Evolutionary conservation across 345 rosid genomes (phyloP).

Genomic region (Clarkia xantiana): DNA sequence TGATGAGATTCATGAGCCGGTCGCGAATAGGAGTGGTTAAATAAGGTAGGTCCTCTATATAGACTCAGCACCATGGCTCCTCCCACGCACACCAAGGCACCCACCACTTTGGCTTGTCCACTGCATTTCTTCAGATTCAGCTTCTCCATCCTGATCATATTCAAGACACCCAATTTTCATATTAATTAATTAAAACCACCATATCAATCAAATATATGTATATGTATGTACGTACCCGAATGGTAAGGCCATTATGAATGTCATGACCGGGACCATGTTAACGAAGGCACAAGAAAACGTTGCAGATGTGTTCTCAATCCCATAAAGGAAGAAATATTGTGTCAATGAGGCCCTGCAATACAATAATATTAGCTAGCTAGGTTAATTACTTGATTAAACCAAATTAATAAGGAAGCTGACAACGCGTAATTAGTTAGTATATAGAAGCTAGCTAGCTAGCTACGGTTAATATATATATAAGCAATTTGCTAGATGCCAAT

Average conservation of each 20-base stretch:
- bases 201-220: too few relatives aligned
- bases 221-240: slow-evolving; percentile 24
- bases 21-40: slow-evolving; percentile 10
- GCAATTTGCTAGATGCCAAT: too few relatives aligned
- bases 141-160: slow-evolving; percentile 31
- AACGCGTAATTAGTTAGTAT: too few relatives aligned
- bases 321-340: slow-evolving; percentile 46
- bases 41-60: slow-evolving; percentile 33
- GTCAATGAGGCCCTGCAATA: slow-evolving; percentile 40
- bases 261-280: slow-evolving; percentile 51
- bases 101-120: slow-evolving; percentile 10
- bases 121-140: slow-evolving; percentile 12
- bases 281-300: slow-evolving; percentile 48
- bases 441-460: too few relatives aligned
- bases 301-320: slow-evolving; percentile 53
- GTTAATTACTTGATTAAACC: too few relatives aligned
- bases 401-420: too few relatives aligned
- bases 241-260: slow-evolving; percentile 47
- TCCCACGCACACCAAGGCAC: slow-evolving; percentile 5
- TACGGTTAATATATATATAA: too few relatives aligned
- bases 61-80: slow-evolving; percentile 8
- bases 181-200: not conserved
- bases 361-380: not conserved
- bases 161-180: not conserved
- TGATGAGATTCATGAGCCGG: not conserved